Evolutionary conservation across 2,329 filamentous ascomycete species (phyloP), one percentile per base, ranked within the genome.

Genomic region (Rhytidhysteron rufulum): DNA sequence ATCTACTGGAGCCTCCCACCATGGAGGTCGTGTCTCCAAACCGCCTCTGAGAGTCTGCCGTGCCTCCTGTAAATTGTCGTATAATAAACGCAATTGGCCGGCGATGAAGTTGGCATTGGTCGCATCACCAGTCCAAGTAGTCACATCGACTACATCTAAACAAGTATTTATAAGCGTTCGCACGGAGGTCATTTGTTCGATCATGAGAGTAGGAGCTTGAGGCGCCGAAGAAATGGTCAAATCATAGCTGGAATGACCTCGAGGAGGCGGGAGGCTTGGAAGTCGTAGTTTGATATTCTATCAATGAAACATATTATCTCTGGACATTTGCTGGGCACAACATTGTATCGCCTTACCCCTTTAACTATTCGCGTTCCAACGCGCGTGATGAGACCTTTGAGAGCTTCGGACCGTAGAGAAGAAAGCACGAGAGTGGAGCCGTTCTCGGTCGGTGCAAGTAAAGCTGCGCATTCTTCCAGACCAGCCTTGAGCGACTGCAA

Each of bases 311-410:
- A n/a, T n/a, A n/a, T n/a, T n/a, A n/a, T n/a, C n/a, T n/a, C n/a
- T n/a, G n/a, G n/a, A n/a, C n/a, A n/a, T n/a, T n/a, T n/a, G n/a
- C n/a, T n/a, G n/a, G n/a, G n/a, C n/a, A n/a, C n/a, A n/a, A n/a
- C n/a, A n/a, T n/a, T n/a, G n/a, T n/a, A n/a, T n/a, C n/a, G 10
- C 75, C 83, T 54, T 73, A 90, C 87, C 50, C 89, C 91, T 64
- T 95, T 95, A 48, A 95, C 85, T 48, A 98, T 85, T 37, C 85
- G 82, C n/a, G 88, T 88, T 29, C 93, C 93, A 25, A 95, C 81
- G 39, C 93, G 81, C 1, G 91, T 97, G 44, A 97, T 80, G 54
- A 88, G 87, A 15, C 93, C 93, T 66, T 98, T 98, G 47, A 97
- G 82, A 51, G 79, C 82, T 70, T 98, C 93, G 40, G 88, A 91